Evolutionary conservation across 345 rosid species (phyloP).

Genomic region (Moricandia moricandioides): DNA sequence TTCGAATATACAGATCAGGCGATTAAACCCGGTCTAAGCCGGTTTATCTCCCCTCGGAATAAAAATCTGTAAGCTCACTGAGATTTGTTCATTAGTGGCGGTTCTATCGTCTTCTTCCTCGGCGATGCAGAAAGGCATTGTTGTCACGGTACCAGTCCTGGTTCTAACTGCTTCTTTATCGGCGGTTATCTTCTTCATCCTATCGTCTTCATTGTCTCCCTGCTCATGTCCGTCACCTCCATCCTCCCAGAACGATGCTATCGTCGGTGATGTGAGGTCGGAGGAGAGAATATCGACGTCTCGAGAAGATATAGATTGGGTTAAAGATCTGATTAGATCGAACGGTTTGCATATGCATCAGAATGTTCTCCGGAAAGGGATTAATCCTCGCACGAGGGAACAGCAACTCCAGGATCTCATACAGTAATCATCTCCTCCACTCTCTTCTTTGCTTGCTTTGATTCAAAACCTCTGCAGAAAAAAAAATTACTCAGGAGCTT

Average conservation of each 20-base stretch:
- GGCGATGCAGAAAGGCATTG: constrained; percentile 54
- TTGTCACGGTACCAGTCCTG: constrained; percentile 59
- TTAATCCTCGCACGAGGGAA: constrained; percentile 86
- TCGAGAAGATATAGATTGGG: constrained; percentile 73
- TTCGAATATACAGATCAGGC: neutral
- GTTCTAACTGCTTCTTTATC: constrained; percentile 53
- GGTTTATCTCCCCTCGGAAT: constrained; percentile 1
- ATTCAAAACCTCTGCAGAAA: neutral
- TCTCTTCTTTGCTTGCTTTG: neutral
- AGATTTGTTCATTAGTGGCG: constrained; percentile 25
- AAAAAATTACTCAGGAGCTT: neutral
- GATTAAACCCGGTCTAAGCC: constrained; percentile 4
- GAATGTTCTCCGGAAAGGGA: constrained; percentile 83
- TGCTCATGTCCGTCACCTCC: constrained; percentile 54
- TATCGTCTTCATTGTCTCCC: constrained; percentile 54
- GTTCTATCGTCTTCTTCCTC: constrained; percentile 14
- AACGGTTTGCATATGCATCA: constrained; percentile 87
- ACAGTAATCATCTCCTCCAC: constrained; percentile 42
- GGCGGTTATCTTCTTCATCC: constrained; percentile 57
- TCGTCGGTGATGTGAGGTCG: constrained; percentile 3
- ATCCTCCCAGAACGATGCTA: constrained; percentile 9
- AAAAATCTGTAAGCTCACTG: neutral
- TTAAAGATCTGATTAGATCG: constrained; percentile 65
- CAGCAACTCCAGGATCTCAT: constrained; percentile 76
- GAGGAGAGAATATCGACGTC: constrained; percentile 45